Evolutionary conservation across 139 green algal species (phyloP), one percentile per base, ranked within the genome.

Genomic region (Yamagishiella unicocca): DNA sequence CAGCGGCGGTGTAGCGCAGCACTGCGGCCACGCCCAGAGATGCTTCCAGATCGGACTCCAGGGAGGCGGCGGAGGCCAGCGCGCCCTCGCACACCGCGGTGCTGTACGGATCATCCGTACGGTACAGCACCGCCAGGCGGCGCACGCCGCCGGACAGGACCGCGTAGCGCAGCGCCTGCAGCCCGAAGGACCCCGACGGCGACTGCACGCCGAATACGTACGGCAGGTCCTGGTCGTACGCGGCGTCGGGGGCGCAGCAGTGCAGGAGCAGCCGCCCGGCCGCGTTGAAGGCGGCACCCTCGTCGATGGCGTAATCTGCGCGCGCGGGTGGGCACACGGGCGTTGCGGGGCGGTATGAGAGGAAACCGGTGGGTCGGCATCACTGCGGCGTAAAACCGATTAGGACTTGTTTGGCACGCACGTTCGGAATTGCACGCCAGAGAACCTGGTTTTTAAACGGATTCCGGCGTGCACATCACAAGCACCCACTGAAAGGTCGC

Each of bases 151-250:
- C 74, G 17, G 2, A 9, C n/a, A 82, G 45, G 8, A 82, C 46
- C n/a, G n/a, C n/a, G 31, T 46, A 45, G 10, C 46, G 45, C 46
- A 82, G 46, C 5, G 46, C 74, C 19, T 1, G 17, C 31, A 31
- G 2, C 45, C n/a, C 46, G 74, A 61, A 82, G 5, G 2, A 7
- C 5, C 74, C 45, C 38, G 31, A 82, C 2, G 76, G 76, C 53
- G 53, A 27, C 54, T 83, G 76, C 54, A 83, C 53, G 33, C 76
- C 76, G 25, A 55, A 71, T 2, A 83, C 76, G 35, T 54, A 54
- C 24, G 76, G 54, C 35, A 83, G 45, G 54, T 40, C 24, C 4
- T 4, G 22, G 0, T 72, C 53, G 54, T 71, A 83, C 54, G 61
- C 35, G 0, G 25, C 4, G 27, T 83, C 76, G 7, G 54, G 35